These are phyloP conservation scores for Termitomyces sp. DNA, from an alignment of 768 basidiomycete genomes.

Conservation along the genomic window DNA sequence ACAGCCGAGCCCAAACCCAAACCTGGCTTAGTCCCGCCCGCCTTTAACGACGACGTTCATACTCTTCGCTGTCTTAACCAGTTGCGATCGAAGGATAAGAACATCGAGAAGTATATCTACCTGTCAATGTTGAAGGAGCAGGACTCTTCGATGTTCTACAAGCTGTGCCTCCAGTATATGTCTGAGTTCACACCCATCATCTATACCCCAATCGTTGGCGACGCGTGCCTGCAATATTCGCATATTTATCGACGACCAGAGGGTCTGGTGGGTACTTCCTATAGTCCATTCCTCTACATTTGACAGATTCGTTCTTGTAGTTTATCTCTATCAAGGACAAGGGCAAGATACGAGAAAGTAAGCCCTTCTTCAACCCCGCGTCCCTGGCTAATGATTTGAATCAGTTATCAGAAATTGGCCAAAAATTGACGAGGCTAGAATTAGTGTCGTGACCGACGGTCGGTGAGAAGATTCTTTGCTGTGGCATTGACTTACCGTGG, in stretches of 20 bases:
- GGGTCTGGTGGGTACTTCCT: constrained; percentile 49
- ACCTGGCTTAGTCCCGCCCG: constrained; percentile 61
- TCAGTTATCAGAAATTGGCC: constrained; percentile 74
- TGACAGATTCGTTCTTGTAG: constrained; percentile 30
- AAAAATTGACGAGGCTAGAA: constrained; percentile 69
- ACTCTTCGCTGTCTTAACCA: constrained; percentile 60
- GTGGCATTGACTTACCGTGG: constrained; percentile 18
- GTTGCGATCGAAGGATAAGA: constrained; percentile 68
- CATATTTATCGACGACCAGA: constrained; percentile 74
- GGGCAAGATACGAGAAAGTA: constrained; percentile 62
- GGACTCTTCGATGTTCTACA: constrained; percentile 76
- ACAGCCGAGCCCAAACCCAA: constrained; percentile 40
- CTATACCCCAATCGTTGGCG: constrained; percentile 91
- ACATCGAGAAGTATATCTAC: constrained; percentile 84
- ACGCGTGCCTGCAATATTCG: constrained; percentile 83
- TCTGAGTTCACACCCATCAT: constrained; percentile 73
- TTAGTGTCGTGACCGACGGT: constrained; percentile 92
- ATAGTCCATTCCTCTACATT: constrained; percentile 7
- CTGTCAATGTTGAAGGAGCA: constrained; percentile 70
- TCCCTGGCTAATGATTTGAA: neutral
- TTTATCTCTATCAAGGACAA: constrained; percentile 82
- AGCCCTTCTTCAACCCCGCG: constrained; percentile 3
- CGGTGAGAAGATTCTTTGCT: constrained; percentile 14
- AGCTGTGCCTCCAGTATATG: constrained; percentile 69
- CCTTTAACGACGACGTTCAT: constrained; percentile 50